A percentile compares a stretch with the other conserved stretches of the same genome.
Conservation (phyloP, 1,284 basidiomycete species). For the Erythrobasidium hasegawianum region DNA sequence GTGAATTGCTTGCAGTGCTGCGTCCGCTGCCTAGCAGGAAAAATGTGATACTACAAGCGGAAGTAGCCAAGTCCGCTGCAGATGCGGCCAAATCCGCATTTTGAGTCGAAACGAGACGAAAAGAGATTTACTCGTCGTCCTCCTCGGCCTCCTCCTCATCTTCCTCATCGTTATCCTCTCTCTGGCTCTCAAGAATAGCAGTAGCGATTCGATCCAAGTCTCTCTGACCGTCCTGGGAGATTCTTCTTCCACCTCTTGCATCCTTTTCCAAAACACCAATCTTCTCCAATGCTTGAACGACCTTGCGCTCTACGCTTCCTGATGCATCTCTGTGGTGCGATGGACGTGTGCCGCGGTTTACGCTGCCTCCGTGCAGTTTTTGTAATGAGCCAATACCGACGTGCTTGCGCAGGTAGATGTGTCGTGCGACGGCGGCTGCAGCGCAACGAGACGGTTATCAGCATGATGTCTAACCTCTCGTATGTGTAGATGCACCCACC, state of each 20-base stretch:
- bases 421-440: slow-evolving; percentile 89
- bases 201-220: slow-evolving; percentile 99
- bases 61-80: too few species aligned
- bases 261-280: slow-evolving; percentile 93
- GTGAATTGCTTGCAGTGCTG: too few species aligned
- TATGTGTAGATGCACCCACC: too few species aligned
- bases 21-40: too few species aligned
- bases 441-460: too few species aligned
- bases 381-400: slow-evolving; percentile 92
- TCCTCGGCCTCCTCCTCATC: slow-evolving; percentile 80
- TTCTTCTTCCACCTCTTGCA: slow-evolving; percentile 90
- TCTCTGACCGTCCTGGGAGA: slow-evolving; percentile 92
- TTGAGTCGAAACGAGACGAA: too few species aligned
- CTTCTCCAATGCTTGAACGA: slow-evolving; percentile 96
- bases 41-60: too few species aligned
- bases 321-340: slow-evolving; percentile 89
- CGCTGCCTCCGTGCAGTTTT: slow-evolving; percentile 96
- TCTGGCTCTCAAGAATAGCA: slow-evolving; percentile 82
- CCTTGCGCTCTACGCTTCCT: slow-evolving; percentile 50
- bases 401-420: slow-evolving; percentile 99
- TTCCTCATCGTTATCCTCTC: slow-evolving; percentile 79
- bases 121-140: slow-evolving; percentile 60
- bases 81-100: too few species aligned
- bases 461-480: too few species aligned
- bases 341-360: slow-evolving; percentile 85